phyloP scores from a whole-genome alignment of 768 basidiomycete genomes.

The Boletus pseudopeckii region DNA sequence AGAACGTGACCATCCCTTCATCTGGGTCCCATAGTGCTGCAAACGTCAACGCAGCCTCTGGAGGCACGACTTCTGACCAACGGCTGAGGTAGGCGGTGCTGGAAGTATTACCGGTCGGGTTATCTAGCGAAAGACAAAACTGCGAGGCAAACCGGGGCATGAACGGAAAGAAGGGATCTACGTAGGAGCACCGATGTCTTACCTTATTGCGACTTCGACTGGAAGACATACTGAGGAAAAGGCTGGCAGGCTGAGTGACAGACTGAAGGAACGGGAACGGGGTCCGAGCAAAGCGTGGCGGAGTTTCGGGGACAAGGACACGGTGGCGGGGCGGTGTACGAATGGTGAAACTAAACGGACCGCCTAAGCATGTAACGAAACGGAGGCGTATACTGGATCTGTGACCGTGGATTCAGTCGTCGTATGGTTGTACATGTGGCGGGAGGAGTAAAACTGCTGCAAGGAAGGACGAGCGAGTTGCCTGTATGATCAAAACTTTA shows the following conservation, averaged over 20 bases:
- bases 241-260: not conserved
- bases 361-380: not conserved
- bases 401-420: slow-evolving; percentile 12
- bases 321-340: not conserved
- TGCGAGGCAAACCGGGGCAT: slow-evolving; percentile 1
- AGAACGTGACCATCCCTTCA: slow-evolving; percentile 56
- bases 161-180: not conserved
- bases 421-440: slow-evolving; percentile 20
- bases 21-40: slow-evolving; percentile 59
- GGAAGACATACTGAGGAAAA: slow-evolving; percentile 12
- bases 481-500: slow-evolving; percentile 19
- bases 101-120: slow-evolving; percentile 6
- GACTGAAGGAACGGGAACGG: not conserved
- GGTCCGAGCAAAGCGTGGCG: not conserved
- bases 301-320: not conserved
- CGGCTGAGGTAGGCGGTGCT: slow-evolving; percentile 28
- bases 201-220: slow-evolving; percentile 22
- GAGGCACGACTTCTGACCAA: slow-evolving; percentile 58
- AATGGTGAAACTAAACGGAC: not conserved
- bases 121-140: slow-evolving; percentile 26
- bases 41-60: slow-evolving; percentile 54
- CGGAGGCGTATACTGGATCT: not conserved
- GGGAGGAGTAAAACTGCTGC: slow-evolving; percentile 11
- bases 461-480: slow-evolving; percentile 3
- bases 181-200: not conserved